A percentile compares a stretch with the other conserved stretches of the same genome.
These are phyloP conservation scores for Vigna hirtella DNA, from an alignment of 306 rosid species.

Conservation along the genomic window DNA sequence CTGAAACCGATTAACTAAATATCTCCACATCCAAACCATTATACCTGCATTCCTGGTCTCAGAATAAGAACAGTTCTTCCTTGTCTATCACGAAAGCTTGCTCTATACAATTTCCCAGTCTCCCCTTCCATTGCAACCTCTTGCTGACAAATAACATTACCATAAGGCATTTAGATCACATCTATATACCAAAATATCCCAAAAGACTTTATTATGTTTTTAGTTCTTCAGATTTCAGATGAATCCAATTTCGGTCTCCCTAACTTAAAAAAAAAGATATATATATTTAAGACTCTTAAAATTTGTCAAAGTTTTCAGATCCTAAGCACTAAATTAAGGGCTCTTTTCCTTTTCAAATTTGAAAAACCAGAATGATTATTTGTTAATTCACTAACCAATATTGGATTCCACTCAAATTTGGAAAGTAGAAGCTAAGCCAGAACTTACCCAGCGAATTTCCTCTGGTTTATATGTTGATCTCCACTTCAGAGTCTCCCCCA, in stretches of 20 bases:
- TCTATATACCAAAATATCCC: constrained; percentile 13
- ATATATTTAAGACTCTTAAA: no score
- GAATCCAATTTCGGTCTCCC: no score
- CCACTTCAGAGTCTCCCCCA: constrained; percentile 80
- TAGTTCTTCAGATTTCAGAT: no score
- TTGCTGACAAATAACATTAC: constrained; percentile 39
- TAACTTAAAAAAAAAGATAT: no score
- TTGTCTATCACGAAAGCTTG: constrained; percentile 72
- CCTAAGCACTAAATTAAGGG: no score
- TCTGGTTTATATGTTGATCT: constrained; percentile 82
- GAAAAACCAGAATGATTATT: no score
- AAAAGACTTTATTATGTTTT: no score
- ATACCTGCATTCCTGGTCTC: constrained; percentile 67
- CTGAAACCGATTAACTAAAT: neutral
- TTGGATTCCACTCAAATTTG: no score
- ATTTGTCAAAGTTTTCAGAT: no score
- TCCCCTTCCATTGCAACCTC: constrained; percentile 62
- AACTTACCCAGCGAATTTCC: constrained; percentile 87
- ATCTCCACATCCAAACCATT: constrained; percentile 19
- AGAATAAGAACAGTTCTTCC: constrained; percentile 63
- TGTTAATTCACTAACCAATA: no score
- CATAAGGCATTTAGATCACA: constrained; percentile 25
- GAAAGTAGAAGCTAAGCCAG: constrained; percentile 49
- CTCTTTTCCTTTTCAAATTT: no score
- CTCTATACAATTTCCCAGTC: constrained; percentile 80